These are phyloP conservation scores for Pyricularia pennisetigena DNA, from an alignment of 2,329 filamentous ascomycete species.

Conservation along the genomic window DNA sequence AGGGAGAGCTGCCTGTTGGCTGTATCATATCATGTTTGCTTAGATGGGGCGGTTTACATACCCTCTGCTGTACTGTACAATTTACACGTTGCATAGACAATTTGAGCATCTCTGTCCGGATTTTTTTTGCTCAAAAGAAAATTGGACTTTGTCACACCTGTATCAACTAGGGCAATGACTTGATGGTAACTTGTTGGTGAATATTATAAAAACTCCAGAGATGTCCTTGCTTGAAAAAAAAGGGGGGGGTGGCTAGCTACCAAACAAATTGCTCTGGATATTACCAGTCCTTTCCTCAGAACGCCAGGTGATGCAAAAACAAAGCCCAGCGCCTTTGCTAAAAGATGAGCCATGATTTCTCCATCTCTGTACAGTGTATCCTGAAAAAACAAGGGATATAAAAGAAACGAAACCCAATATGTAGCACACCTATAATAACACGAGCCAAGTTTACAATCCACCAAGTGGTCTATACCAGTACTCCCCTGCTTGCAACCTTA, in stretches of 20 bases:
- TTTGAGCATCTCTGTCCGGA: background rate
- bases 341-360: background rate
- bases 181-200: background rate
- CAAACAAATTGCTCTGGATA: background rate
- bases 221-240: background rate
- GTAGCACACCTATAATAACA: constrained; percentile 26
- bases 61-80: background rate
- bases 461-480: background rate
- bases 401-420: background rate
- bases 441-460: background rate
- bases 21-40: constrained; percentile 1
- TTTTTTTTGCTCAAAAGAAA: background rate
- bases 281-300: background rate
- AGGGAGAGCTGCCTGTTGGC: background rate
- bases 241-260: background rate
- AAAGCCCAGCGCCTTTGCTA: background rate
- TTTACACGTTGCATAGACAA: background rate
- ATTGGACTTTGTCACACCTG: too few species aligned
- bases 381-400: background rate
- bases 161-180: too few species aligned
- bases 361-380: background rate
- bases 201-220: background rate
- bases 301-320: background rate
- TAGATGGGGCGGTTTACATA: background rate
- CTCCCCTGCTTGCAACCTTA: background rate